Conservation (phyloP, 2,329 filamentous ascomycete species). For the Epichloe gansuensis region DNA sequence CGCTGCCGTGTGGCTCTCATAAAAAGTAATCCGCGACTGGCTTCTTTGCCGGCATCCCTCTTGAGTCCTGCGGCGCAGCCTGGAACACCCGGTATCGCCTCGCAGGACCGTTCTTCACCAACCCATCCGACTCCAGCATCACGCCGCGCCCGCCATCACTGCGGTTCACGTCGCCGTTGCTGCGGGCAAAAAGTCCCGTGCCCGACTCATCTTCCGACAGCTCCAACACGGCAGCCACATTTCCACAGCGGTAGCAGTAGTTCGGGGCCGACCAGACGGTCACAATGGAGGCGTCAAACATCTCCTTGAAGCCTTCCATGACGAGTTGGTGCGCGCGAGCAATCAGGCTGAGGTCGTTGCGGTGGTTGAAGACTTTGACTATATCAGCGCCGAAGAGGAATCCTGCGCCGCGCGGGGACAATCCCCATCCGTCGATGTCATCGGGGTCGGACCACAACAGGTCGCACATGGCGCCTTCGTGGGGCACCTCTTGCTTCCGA, state of each 20-base stretch:
- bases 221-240: slow-evolving; percentile 90
- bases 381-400: slow-evolving; percentile 95
- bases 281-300: slow-evolving; percentile 92
- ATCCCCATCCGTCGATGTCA: slow-evolving; percentile 93
- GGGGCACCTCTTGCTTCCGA: slow-evolving; percentile 93
- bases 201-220: slow-evolving; percentile 78
- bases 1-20: slow-evolving; percentile 20
- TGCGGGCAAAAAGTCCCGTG: slow-evolving; percentile 53
- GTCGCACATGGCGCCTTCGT: slow-evolving; percentile 98
- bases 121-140: slow-evolving; percentile 34
- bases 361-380: slow-evolving; percentile 89
- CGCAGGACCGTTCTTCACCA: slow-evolving; percentile 54
- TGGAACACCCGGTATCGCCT: slow-evolving; percentile 91
- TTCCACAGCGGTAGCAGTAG: slow-evolving; percentile 92
- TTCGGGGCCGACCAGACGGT: slow-evolving; percentile 98
- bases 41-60: slow-evolving; percentile 98
- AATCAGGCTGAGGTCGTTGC: slow-evolving; percentile 83
- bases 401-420: slow-evolving; percentile 85
- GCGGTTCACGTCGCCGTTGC: slow-evolving; percentile 54
- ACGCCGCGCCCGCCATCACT: slow-evolving; percentile 39
- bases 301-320: slow-evolving; percentile 99
- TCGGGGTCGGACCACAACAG: slow-evolving; percentile 96
- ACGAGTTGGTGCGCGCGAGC: slow-evolving; percentile 93
- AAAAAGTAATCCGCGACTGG: slow-evolving; percentile 96
- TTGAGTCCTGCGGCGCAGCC: slow-evolving; percentile 85